Evolutionary conservation across 805 yeast genomes (phyloP), one percentile per base, ranked within the genome.

Genomic region (Ogataea populi-albae): DNA sequence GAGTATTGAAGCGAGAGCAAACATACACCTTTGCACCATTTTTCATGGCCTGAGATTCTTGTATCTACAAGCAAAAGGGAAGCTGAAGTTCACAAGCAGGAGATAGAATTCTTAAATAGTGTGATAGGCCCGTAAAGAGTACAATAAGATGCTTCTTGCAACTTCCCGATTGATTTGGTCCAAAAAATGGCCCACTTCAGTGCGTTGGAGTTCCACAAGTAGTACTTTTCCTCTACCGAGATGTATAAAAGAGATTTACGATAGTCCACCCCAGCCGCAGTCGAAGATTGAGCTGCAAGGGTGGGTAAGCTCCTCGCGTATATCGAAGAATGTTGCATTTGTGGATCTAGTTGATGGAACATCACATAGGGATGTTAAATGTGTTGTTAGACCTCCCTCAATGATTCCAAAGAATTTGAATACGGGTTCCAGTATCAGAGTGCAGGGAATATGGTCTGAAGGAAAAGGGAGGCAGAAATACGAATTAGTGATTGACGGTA

Each of bases 341-440:
- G 64, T 88, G 4, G 95, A 87, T 50, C 46, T 93, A 8, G 62
- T 73, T 2, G 98, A 93, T 56, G 98, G 98, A 1, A 71, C 93
- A 0, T 64, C 75, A 2, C 62, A 70, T 21, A 43, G 63, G 19
- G 68, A 73, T 11, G 54, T 89, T 38, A 75, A 72, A 50, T 72
- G 86, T 38, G 77, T 80, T 0, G 59, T 80, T 4, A 59, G 69
- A 2, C 67, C 67, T 10, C 64, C 63, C 6, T 47, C 57, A 4
- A 38, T 51, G 36, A 26, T 61, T 14, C 62, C 57, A 34, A 44
- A 39, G 36, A 57, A 26, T 35, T 70, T 32, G 38, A 55, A 48
- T 25, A 55, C 59, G 2, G 81, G 84, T 2, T 51, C 59, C 3
- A 48, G 63, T 18, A 49, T 61, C 4, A 37, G 43, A 21, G 17